Evolutionary conservation across 345 rosid species (phyloP), one percentile per base, ranked within the genome.

Genomic region (Dipteronia sinensis): DNA sequence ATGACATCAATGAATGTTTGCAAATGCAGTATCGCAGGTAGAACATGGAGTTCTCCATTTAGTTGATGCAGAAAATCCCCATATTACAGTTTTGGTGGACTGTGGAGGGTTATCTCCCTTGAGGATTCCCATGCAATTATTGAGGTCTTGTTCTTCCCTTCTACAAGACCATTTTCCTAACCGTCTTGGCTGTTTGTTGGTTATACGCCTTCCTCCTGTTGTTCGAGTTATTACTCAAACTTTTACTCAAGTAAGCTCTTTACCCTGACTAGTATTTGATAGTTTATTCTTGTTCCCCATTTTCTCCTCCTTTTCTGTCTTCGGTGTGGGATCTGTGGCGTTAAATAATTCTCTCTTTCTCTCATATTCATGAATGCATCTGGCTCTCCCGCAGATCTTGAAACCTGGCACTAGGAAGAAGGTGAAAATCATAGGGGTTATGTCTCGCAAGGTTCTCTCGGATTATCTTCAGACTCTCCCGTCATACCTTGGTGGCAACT

Each of bases 151-250:
- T 80, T 91, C 94, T 49, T 86, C 93, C 61, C 84, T 93, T 80
- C 88, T 96, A 67, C 99, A 96, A 87, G 95, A 94, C 81, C 91
- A 96, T 82, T 96, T 84, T 83, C 99, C 99, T 22, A 88, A 89
- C 77, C 88, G 90, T 64, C 98, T 96, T 59, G 97, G 97, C 81
- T 87, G 82, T 83, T 84, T 92, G 83, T 87, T 94, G 86, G 91
- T 92, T 75, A 89, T 96, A 73, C 91, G 92, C 53, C 97, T 96
- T 86, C 95, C 95, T 85, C 87, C 97, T 25, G 91, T 94, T 77
- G 87, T 92, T 75, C 89, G 97, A 64, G 98, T 94, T 76, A 86
- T 94, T 76, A 85, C 90, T 73, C 98, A 91, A 84, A 92, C 98
- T 77, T 92, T 96, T 76, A 80, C 91, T 78, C 98, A 94, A 86